Base-by-base conservation (phyloP, 768 basidiomycete species). In the Mycena vulgaris region DNA sequence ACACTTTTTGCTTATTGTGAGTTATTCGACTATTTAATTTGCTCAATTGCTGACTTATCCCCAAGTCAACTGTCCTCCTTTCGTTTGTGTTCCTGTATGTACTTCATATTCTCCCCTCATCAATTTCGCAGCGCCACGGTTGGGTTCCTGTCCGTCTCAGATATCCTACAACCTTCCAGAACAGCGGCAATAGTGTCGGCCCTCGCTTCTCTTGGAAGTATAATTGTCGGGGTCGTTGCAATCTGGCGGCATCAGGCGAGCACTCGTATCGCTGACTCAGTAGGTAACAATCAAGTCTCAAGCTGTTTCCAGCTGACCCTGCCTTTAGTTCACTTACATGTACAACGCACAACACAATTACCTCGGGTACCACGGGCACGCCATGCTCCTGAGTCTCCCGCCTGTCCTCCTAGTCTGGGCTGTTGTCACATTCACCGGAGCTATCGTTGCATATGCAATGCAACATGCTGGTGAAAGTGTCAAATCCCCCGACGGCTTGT, bases 371-470 rank as follows among this genome's bases (percentile, higher is more conserved):
- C 80, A 84, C 16, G 88, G 88, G 0, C 85, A 88, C 66, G 87
- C 86, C 1, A 80, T 89, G 68, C 79, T 88, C 9, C 82, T 89
- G 27, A 87, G 86, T 71, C 81, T 89, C 47, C 88, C 89, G 3
- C 83, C 86, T 10, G 85, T 87, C 25, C 81, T 88, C n/a, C 83
- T 89, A 11, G 84, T 89, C 3, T 89, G 88, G 88, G 84, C 88
- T 14, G 85, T 89, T 55, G 75, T 88, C 27, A 76, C 83, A 0
- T 89, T 90, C 75, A 82, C 85, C 0, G 72, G 83, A 1, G 83
- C 87, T 0, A 79, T 87, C 35, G 76, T 89, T 9, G 83, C 83
- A 17, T 89, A 84, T 68, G 81, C 83, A 21, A 72, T 84, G 62
- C 81, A 87, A 74, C 81, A 77, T 28, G 70, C 82, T 25, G 69